phyloP scores from a whole-genome alignment of 108 stramenopile genomes.

The Cylindrotheca closterium region DNA sequence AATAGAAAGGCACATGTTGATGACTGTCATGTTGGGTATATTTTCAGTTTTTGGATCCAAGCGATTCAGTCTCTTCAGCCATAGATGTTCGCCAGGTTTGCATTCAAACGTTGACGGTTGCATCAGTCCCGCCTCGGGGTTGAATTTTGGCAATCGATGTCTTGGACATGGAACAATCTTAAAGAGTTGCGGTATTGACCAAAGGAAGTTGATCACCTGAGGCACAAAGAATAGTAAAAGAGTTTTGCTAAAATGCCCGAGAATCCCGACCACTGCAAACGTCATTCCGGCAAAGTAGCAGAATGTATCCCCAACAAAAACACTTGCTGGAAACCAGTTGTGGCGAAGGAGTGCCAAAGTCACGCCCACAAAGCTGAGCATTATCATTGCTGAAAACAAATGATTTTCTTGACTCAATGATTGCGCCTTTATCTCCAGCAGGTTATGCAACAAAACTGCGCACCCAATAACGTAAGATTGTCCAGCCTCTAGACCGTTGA shows the following conservation, averaged over 20 bases:
- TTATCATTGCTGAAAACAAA: conserved; percentile 83
- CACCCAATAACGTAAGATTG: conserved; percentile 91
- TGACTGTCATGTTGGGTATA: conserved; percentile 92
- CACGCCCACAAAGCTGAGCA: conserved; percentile 83
- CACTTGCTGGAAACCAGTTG: conserved; percentile 95
- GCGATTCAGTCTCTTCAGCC: conserved; percentile 40
- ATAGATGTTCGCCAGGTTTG: conserved; percentile 27
- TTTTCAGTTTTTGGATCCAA: conserved; percentile 29
- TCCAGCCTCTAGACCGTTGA: conserved; percentile 98
- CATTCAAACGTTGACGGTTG: conserved; percentile 78
- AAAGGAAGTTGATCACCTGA: conserved; percentile 95
- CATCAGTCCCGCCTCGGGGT: conserved; percentile 76
- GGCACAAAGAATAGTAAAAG: conserved; percentile 96
- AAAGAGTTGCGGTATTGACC: conserved; percentile 95
- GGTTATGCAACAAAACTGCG: conserved; percentile 80
- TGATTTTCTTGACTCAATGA: conserved; percentile 65
- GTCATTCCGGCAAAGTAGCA: conserved; percentile 99
- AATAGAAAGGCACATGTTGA: conserved; percentile 85
- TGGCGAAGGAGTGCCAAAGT: conserved; percentile 82
- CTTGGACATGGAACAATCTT: conserved; percentile 94
- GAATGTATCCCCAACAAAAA: conserved; percentile 99
- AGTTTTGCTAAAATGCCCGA: conserved; percentile 97
- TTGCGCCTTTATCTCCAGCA: conserved; percentile 59
- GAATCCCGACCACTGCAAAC: conserved; percentile 93
- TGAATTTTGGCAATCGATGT: conserved; percentile 91